Base-by-base conservation (phyloP, 1,284 basidiomycete genomes). In the Fistulina hepatica region DNA sequence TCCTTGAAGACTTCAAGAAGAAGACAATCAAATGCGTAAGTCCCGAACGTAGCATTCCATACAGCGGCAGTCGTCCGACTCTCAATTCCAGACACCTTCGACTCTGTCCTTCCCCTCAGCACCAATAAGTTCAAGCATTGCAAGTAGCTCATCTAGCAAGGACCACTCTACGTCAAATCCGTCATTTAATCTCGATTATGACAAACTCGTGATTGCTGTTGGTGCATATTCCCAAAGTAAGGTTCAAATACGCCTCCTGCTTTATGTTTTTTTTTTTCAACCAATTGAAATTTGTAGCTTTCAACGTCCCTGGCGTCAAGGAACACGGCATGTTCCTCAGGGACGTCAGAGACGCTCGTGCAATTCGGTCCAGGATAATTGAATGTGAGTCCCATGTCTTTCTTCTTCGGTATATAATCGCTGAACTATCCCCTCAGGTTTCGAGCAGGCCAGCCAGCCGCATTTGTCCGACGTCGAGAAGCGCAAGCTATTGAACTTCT, bases 301-400 rank as follows among this genome's bases (percentile, higher is more conserved):
- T 79, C 54, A 57, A 67, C 45, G 64, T 78, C 22, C 74, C 73
- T 2, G 75, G 73, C 6, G 83, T 89, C 15, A 77, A 81, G 49
- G 78, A 86, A 48, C 65, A 89, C 45, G 83, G 80, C 0, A 72
- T 81, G 48, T 90, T 91, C 55, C 60, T 92, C 17, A 92, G 91
- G 54, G 82, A 88, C 44, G 76, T 88, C 30, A 67, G 71, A 30
- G 88, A 93, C 49, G 84, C 89, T 0, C 66, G 85, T n/a, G 68
- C 68, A 2, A 93, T 93, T 48, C 71, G 88, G 17, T 65, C 70
- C 11, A 67, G 82, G 2, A 76, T 93, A 22, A 60, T 89, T 9
- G 81, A 80, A 55, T 84, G 81, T 75, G 44, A 21, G 72, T 49
- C 4, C 17, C 22, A n/a, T 33, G 12, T 21, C 35, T 27, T 6